These are phyloP conservation scores for Talaromyces ruber DNA, from an alignment of 495 filamentous ascomycete species.

Conservation along the genomic window DNA sequence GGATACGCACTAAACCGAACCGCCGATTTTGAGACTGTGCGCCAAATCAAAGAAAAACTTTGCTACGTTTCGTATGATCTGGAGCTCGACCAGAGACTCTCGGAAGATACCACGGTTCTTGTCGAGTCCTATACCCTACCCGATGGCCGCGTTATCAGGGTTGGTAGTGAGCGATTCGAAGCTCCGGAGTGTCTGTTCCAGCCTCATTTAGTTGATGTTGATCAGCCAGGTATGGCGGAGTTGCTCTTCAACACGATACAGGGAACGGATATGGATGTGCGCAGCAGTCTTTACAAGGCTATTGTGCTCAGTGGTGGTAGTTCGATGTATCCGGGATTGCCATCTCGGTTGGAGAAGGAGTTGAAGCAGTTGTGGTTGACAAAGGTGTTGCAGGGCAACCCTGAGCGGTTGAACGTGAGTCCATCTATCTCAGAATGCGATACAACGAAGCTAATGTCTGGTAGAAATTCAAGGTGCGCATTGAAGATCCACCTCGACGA, in stretches of 20 bases:
- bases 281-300: slow-evolving; percentile 88
- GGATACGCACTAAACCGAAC: slow-evolving; percentile 98
- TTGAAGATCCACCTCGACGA: slow-evolving; percentile 92
- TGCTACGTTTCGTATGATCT: slow-evolving; percentile 99
- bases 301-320: slow-evolving; percentile 93
- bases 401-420: slow-evolving; percentile 75
- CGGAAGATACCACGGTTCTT: slow-evolving; percentile 94
- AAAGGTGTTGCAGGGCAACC: slow-evolving; percentile 77
- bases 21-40: slow-evolving; percentile 97
- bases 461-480: slow-evolving; percentile 97
- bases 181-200: slow-evolving; percentile 98
- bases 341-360: slow-evolving; percentile 93
- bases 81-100: slow-evolving; percentile 88
- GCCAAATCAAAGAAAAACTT: slow-evolving; percentile 99
- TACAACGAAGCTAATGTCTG: slow-evolving; percentile 12
- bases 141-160: slow-evolving; percentile 89
- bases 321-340: slow-evolving; percentile 97
- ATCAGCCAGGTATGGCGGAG: slow-evolving; percentile 94
- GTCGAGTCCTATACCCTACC: slow-evolving; percentile 97
- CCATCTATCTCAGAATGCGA: not conserved
- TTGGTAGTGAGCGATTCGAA: slow-evolving; percentile 95
- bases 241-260: slow-evolving; percentile 99
- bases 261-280: slow-evolving; percentile 87
- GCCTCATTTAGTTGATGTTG: slow-evolving; percentile 94
- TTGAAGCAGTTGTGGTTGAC: slow-evolving; percentile 98